phyloP scores from a whole-genome alignment of 1,139 yeast genomes.

The Geotrichum aggregatum region DNA sequence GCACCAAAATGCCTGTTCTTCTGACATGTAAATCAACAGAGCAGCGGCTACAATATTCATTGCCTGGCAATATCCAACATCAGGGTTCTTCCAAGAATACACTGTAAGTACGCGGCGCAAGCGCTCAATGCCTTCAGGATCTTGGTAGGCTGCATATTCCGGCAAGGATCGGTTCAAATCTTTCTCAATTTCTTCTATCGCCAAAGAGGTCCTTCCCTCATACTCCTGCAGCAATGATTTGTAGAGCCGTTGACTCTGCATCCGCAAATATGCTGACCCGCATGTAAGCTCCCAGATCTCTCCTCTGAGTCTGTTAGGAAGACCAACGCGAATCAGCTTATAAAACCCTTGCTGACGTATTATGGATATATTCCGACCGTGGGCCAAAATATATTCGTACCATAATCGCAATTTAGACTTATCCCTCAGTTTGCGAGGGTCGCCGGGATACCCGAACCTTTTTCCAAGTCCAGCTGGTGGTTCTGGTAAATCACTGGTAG shows the following conservation, averaged over 20 bases:
- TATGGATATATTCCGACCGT: slow-evolving; percentile 79
- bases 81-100: slow-evolving; percentile 95
- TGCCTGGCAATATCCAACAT: slow-evolving; percentile 97
- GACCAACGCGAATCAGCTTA: slow-evolving; percentile 79
- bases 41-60: slow-evolving; percentile 98
- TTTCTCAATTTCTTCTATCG: slow-evolving; percentile 94
- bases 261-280: slow-evolving; percentile 77
- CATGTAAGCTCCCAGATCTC: slow-evolving; percentile 93
- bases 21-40: slow-evolving; percentile 84
- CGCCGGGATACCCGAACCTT: slow-evolving; percentile 83
- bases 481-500: slow-evolving; percentile 30
- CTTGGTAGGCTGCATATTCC: slow-evolving; percentile 91
- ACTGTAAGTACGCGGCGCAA: slow-evolving; percentile 86
- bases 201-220: slow-evolving; percentile 63
- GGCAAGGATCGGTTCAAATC: slow-evolving; percentile 92
- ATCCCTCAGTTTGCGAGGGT: slow-evolving; percentile 70
- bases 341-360: slow-evolving; percentile 73
- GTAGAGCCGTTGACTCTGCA: slow-evolving; percentile 61
- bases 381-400: slow-evolving; percentile 81
- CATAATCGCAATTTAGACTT: slow-evolving; percentile 84
- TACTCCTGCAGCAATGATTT: slow-evolving; percentile 54
- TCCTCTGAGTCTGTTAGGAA: slow-evolving; percentile 88
- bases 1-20: slow-evolving; percentile 97
- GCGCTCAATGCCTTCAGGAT: slow-evolving; percentile 75
- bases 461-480: slow-evolving; percentile 87